Conservation (phyloP, 2,329 filamentous ascomycete genomes). For the Diaporthe destruens region DNA sequence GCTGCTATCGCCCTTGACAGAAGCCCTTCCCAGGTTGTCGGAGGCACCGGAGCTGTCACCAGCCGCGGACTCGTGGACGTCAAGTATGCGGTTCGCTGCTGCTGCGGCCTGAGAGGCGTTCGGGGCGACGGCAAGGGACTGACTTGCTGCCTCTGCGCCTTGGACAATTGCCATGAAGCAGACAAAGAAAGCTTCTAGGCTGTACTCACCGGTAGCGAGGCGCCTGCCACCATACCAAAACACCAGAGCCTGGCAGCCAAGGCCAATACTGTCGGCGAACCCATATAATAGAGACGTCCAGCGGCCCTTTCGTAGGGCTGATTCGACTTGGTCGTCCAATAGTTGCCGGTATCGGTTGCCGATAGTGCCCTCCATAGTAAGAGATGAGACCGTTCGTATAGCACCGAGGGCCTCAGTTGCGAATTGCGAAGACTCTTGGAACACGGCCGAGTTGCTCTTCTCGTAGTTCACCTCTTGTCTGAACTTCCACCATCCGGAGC, state of each 20-base stretch:
- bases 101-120: constrained; percentile 51
- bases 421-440: constrained; percentile 72
- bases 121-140: constrained; percentile 51
- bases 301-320: constrained; percentile 63
- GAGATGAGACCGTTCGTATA: constrained; percentile 70
- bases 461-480: constrained; percentile 77
- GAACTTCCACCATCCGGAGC: constrained; percentile 56
- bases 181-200: constrained; percentile 89
- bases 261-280: constrained; percentile 55
- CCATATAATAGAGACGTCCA: constrained; percentile 77
- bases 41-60: constrained; percentile 14
- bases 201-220: constrained; percentile 78
- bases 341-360: constrained; percentile 53
- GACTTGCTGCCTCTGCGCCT: constrained; percentile 72
- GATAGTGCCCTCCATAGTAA: constrained; percentile 73
- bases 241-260: constrained; percentile 70
- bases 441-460: constrained; percentile 67
- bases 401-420: constrained; percentile 73
- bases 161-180: constrained; percentile 83
- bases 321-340: constrained; percentile 63
- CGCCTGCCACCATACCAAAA: constrained; percentile 93
- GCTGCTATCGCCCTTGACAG: constrained; percentile 58
- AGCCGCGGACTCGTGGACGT: constrained; percentile 79
- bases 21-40: constrained; percentile 58
- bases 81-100: constrained; percentile 50